Base-by-base conservation (phyloP, 2,329 filamentous ascomycete genomes). In the Neonectria magnoliae region DNA sequence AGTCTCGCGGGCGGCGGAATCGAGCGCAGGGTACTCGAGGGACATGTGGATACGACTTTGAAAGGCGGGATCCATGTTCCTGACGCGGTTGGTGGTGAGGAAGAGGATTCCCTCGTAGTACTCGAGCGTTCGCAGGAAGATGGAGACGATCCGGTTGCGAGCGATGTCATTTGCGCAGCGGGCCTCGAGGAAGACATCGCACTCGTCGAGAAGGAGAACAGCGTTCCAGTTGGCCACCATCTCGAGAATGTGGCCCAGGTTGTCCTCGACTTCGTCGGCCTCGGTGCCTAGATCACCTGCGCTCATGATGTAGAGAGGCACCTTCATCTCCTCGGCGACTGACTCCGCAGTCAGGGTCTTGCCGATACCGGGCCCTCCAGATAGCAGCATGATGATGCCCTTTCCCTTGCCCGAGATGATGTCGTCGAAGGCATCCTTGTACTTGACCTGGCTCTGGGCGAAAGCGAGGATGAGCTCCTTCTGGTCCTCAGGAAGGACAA, bases 241-340 rank as follows among this genome's bases (percentile, higher is more conserved):
- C 73, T 92, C 89, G 65, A 94, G 69, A 57, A 78, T 76, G 0
- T 62, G 66, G 0, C 59, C 27, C 1, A 93, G 83, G 69, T 89
- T 88, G 11, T 81, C 80, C 76, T 93, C 92, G 0, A 94, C 84
- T 16, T 85, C 85, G 63, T 85, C 83, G 0, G 89, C 85, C 58
- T 90, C 86, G 1, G 88, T 88, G 29, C 92, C 91, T 0, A 94
- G 84, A 74, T 94, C 91, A 31, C 91, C 91, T 0, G 90, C 90
- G 65, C 80, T 81, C 53, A 87, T 79, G 25, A 79, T 81, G 70
- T 86, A 85, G 6, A 87, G 77, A 2, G 84, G 86, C 42, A 81
- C 80, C 48, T 78, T 77, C 65, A 83, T 81, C 68, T 81, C 77
- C 75, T 87, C 84, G 1, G 85, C 83, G 2, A 87, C 82, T 1